Evolutionary conservation across 192 early-diverging fungal genomes (phyloP).

Genomic region (Coemansia sp.): DNA sequence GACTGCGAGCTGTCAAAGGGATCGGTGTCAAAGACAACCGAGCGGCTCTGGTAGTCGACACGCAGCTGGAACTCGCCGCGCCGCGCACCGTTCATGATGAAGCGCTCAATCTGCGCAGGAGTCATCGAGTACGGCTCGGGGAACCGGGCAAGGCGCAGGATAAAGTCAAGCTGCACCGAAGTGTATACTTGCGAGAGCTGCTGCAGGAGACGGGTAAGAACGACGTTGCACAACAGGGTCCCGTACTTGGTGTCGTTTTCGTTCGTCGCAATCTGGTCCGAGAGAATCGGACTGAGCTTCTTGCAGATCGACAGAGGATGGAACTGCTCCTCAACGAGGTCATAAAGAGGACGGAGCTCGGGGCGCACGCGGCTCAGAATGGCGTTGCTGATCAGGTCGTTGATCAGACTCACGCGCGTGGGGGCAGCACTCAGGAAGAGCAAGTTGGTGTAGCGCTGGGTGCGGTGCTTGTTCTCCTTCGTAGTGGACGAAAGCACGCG

Average conservation of each 20-base stretch:
- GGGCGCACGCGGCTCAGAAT: constrained; percentile 83
- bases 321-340: constrained; percentile 97
- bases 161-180: constrained; percentile 91
- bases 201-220: constrained; percentile 96
- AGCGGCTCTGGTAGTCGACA: constrained; percentile 87
- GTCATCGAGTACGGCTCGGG: constrained; percentile 81
- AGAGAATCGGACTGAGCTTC: constrained; percentile 89
- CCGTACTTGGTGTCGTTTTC: constrained; percentile 85
- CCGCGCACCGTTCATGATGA: constrained; percentile 97
- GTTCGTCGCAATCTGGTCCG: constrained; percentile 62
- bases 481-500: constrained; percentile 68
- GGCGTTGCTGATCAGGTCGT: constrained; percentile 84
- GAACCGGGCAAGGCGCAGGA: constrained; percentile 86
- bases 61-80: constrained; percentile 95
- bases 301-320: constrained; percentile 98
- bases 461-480: constrained; percentile 77
- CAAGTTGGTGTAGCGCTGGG: constrained; percentile 78
- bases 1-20: constrained; percentile 77
- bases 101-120: constrained; percentile 89
- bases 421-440: constrained; percentile 82
- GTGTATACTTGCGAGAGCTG: constrained; percentile 99
- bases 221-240: constrained; percentile 90
- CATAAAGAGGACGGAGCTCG: constrained; percentile 89
- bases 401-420: constrained; percentile 85
- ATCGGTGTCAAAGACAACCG: constrained; percentile 91